These are phyloP conservation scores for Fusarium sp. DNA, from an alignment of 2,329 filamentous ascomycete genomes.

Conservation along the genomic window DNA sequence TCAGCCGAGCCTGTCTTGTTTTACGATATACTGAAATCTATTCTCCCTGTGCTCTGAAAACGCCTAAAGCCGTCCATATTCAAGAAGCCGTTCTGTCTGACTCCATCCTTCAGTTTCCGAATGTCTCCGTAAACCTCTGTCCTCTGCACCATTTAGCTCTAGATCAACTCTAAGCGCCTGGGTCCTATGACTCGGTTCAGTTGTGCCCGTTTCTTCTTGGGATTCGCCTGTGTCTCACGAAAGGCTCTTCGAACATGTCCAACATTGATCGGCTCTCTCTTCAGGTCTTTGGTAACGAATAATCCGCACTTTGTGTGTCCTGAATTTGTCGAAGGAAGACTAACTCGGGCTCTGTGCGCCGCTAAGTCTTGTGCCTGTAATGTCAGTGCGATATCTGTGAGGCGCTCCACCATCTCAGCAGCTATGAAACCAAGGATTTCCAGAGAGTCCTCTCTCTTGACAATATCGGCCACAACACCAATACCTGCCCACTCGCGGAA, in stretches of 20 bases:
- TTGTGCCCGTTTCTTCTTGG: not conserved
- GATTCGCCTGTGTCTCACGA: slow-evolving; percentile 8
- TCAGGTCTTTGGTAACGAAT: not conserved
- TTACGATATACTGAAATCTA: not conserved
- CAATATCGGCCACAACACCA: slow-evolving; percentile 90
- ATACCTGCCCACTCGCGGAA: slow-evolving; percentile 98
- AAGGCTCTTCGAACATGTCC: slow-evolving; percentile 16
- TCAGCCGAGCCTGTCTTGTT: no score
- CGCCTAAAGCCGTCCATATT: not conserved
- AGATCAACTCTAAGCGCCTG: slow-evolving; percentile 6
- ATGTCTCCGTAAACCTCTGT: not conserved
- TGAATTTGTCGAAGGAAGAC: rapidly evolving
- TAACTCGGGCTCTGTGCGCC: not conserved
- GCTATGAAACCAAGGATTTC: slow-evolving; percentile 97
- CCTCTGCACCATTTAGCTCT: not conserved
- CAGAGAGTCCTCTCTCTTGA: slow-evolving; percentile 95
- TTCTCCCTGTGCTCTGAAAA: rapidly evolving
- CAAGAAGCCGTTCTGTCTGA: not conserved
- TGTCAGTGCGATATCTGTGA: slow-evolving; percentile 92
- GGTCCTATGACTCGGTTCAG: not conserved
- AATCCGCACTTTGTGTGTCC: not conserved
- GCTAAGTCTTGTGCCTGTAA: slow-evolving; percentile 71
- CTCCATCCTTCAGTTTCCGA: not conserved
- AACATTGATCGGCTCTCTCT: not conserved
- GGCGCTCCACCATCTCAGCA: slow-evolving; percentile 95